These are phyloP conservation scores for Xylaria nigripes DNA, from an alignment of 495 filamentous ascomycete species.

Conservation along the genomic window DNA sequence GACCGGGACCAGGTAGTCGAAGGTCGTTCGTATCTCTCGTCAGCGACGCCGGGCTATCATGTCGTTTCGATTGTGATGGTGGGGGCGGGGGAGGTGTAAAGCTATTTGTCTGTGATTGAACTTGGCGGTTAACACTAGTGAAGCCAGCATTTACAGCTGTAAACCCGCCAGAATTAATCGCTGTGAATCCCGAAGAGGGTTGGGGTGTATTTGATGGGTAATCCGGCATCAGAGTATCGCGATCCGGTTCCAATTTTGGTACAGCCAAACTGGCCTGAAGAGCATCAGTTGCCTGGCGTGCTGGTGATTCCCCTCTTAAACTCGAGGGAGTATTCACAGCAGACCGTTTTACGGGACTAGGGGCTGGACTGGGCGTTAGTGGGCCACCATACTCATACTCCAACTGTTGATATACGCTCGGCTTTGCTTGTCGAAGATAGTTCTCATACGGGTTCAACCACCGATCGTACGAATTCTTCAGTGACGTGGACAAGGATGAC, in stretches of 20 bases:
- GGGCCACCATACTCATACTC: slow-evolving; percentile 92
- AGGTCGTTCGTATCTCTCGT: slow-evolving; percentile 53
- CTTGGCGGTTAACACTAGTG: slow-evolving; percentile 61
- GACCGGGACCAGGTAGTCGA: slow-evolving; percentile 42
- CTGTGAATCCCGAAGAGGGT: slow-evolving; percentile 54
- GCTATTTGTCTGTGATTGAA: slow-evolving; percentile 26
- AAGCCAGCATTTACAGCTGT: slow-evolving; percentile 55
- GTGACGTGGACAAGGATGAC: slow-evolving; percentile 96
- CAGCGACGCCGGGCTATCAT: slow-evolving; percentile 46
- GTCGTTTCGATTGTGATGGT: slow-evolving; percentile 25
- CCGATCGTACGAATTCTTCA: slow-evolving; percentile 96
- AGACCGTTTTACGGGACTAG: slow-evolving; percentile 75
- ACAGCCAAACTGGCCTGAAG: slow-evolving; percentile 57
- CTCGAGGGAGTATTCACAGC: slow-evolving; percentile 60
- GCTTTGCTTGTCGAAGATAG: slow-evolving; percentile 85
- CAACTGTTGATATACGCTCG: slow-evolving; percentile 91
- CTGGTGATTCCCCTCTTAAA: slow-evolving; percentile 59
- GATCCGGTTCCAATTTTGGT: slow-evolving; percentile 35
- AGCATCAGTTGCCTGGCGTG: slow-evolving; percentile 58
- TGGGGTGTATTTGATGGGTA: slow-evolving; percentile 36
- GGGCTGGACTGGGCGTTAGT: slow-evolving; percentile 82
- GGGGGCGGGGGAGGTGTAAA: slow-evolving; percentile 27
- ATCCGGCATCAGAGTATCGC: slow-evolving; percentile 47
- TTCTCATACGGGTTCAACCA: slow-evolving; percentile 97
- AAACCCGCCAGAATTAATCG: slow-evolving; percentile 56